A percentile compares a stretch with the other conserved stretches of the same genome.
Conservation (phyloP, 805 yeast species). For the Yamadazyma ubonensis region DNA sequence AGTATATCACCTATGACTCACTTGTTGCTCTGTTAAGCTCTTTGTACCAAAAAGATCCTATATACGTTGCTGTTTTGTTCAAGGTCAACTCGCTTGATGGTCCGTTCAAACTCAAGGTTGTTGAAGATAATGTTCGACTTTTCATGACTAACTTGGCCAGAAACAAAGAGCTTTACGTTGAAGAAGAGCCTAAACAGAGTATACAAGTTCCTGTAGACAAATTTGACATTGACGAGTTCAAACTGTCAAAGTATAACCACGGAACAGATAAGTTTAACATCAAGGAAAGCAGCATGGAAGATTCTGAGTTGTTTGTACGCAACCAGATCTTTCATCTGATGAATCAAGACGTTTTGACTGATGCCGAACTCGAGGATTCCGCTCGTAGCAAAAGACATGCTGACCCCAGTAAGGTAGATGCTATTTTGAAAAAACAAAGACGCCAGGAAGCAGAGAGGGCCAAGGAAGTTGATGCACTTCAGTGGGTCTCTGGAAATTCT, state of each 20-base stretch:
- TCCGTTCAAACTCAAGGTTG: background rate
- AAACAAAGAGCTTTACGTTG: constrained; percentile 7
- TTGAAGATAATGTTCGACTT: constrained; percentile 5
- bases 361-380: constrained; percentile 17
- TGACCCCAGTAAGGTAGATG: too few species aligned
- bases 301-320: constrained; percentile 15
- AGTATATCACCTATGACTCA: constrained; percentile 5
- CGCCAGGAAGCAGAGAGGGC: constrained; percentile 28
- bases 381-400: background rate
- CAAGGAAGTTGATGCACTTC: constrained; percentile 50
- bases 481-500: constrained; percentile 43
- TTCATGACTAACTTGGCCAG: constrained; percentile 11
- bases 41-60: constrained; percentile 7
- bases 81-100: constrained; percentile 1
- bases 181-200: constrained; percentile 10
- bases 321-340: constrained; percentile 16
- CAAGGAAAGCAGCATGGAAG: constrained; percentile 12
- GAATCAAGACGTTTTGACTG: constrained; percentile 9
- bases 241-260: background rate
- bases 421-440: too few species aligned
- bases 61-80: constrained; percentile 11
- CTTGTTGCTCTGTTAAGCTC: constrained; percentile 3
- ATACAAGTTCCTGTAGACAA: constrained; percentile 16
- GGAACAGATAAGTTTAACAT: constrained; percentile 9
- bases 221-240: constrained; percentile 22